These are phyloP conservation scores for Talaromyces marneffei DNA, from an alignment of 2,329 filamentous ascomycete species.

Conservation along the genomic window DNA sequence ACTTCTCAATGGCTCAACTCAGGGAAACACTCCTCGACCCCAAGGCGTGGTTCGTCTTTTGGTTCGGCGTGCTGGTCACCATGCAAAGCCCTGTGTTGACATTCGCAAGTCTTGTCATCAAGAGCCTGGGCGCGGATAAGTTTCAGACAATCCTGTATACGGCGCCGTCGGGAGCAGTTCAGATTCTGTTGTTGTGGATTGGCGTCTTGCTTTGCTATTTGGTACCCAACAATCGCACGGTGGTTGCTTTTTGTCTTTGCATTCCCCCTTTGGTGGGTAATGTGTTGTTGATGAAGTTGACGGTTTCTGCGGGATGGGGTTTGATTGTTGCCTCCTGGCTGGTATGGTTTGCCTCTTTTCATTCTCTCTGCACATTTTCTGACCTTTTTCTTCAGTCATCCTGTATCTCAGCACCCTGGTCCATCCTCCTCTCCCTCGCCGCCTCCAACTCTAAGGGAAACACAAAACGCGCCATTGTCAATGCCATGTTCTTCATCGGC, in stretches of 20 bases:
- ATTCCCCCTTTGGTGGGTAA: constrained; percentile 42
- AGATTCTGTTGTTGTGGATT: constrained; percentile 45
- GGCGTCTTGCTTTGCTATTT: constrained; percentile 36
- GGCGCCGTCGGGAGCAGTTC: constrained; percentile 45
- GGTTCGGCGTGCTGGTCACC: constrained; percentile 44
- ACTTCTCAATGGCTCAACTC: constrained; percentile 42
- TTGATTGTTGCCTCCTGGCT: constrained; percentile 47
- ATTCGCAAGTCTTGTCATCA: constrained; percentile 49
- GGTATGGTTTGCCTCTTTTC: constrained; percentile 18
- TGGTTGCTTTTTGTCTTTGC: constrained; percentile 37
- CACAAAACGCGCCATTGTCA: constrained; percentile 46
- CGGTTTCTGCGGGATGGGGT: constrained; percentile 40
- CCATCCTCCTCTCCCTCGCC: constrained; percentile 23
- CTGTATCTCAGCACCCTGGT: neutral
- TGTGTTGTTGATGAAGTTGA: constrained; percentile 41
- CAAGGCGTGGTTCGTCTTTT: constrained; percentile 43
- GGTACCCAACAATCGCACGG: constrained; percentile 36
- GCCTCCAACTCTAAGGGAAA: constrained; percentile 50
- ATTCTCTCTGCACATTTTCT: neutral
- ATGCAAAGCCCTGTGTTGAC: constrained; percentile 22
- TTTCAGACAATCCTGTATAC: constrained; percentile 45
- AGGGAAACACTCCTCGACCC: constrained; percentile 41
- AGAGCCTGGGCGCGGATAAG: constrained; percentile 41
- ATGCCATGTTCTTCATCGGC: constrained; percentile 47
- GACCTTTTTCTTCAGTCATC: neutral